phyloP scores from a whole-genome alignment of 495 filamentous ascomycete species.

The Xylaria venustula region DNA sequence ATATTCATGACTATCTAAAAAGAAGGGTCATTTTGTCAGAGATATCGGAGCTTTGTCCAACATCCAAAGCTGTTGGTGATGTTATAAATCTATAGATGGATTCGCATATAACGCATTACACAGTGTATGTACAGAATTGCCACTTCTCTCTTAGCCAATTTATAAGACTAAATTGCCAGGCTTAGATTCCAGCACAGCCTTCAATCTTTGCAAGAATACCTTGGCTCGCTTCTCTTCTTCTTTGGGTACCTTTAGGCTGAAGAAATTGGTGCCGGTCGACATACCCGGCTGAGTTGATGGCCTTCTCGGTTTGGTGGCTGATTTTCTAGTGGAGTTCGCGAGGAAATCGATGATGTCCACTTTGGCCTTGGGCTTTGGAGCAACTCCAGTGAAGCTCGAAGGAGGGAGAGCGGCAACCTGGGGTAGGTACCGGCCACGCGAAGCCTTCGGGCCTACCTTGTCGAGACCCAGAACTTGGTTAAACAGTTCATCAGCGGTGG shows the following conservation, averaged over 20 bases:
- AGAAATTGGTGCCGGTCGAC: constrained; percentile 66
- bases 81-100: constrained; percentile 4
- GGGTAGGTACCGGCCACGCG: constrained; percentile 63
- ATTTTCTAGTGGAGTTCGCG: constrained; percentile 43
- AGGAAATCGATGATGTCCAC: constrained; percentile 80
- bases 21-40: neutral
- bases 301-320: constrained; percentile 26
- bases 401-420: constrained; percentile 65
- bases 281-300: constrained; percentile 33
- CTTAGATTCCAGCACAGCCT: constrained; percentile 76
- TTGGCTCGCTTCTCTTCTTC: constrained; percentile 77
- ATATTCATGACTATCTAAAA: too few relatives aligned
- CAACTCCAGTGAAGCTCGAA: constrained; percentile 25
- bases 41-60: neutral
- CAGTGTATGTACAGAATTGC: constrained; percentile 24
- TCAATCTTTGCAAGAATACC: constrained; percentile 79
- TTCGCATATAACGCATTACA: constrained; percentile 14
- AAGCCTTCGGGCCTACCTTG: constrained; percentile 39
- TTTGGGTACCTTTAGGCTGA: constrained; percentile 72
- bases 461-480: constrained; percentile 79
- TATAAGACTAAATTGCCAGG: constrained; percentile 74
- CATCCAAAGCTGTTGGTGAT: neutral
- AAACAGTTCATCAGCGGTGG: constrained; percentile 80
- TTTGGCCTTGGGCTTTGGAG: constrained; percentile 35
- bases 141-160: constrained; percentile 19